phyloP scores from a whole-genome alignment of 305 asterid species.

The Solanum aculeatissimum region DNA sequence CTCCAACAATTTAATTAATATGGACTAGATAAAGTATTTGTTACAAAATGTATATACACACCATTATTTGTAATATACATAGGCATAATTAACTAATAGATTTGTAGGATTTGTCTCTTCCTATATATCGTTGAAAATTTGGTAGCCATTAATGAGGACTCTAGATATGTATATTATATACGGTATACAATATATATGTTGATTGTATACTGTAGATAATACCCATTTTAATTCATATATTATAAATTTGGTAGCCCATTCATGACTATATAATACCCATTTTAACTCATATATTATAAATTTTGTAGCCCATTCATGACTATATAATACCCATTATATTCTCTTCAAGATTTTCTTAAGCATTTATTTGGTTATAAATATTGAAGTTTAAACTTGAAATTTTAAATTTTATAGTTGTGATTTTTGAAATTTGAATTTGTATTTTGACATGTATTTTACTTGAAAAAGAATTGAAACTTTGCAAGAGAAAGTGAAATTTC shows the following conservation, averaged over 20 bases:
- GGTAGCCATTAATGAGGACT: too few relatives aligned
- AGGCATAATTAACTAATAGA: neutral
- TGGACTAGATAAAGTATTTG: too few relatives aligned
- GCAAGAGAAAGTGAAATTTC: neutral
- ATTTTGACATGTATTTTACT: neutral
- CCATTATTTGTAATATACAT: neutral
- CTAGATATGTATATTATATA: too few relatives aligned
- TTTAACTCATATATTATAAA: too few relatives aligned
- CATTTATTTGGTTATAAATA: neutral
- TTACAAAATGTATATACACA: too few relatives aligned
- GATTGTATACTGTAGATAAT: too few relatives aligned
- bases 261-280: too few relatives aligned
- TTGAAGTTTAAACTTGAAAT: neutral
- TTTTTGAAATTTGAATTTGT: neutral
- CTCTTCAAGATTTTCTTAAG: neutral
- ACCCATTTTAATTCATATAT: too few relatives aligned
- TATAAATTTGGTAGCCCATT: neutral
- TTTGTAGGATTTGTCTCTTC: neutral
- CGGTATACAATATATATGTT: too few relatives aligned
- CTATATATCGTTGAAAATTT: neutral
- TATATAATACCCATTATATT: too few relatives aligned
- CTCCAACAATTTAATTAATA: too few relatives aligned
- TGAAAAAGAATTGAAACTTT: neutral
- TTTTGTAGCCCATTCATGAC: neutral
- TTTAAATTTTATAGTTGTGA: too few relatives aligned